Evolutionary conservation across 441 rosid genomes (phyloP).

Genomic region (Pelargonium cotyledonis): DNA sequence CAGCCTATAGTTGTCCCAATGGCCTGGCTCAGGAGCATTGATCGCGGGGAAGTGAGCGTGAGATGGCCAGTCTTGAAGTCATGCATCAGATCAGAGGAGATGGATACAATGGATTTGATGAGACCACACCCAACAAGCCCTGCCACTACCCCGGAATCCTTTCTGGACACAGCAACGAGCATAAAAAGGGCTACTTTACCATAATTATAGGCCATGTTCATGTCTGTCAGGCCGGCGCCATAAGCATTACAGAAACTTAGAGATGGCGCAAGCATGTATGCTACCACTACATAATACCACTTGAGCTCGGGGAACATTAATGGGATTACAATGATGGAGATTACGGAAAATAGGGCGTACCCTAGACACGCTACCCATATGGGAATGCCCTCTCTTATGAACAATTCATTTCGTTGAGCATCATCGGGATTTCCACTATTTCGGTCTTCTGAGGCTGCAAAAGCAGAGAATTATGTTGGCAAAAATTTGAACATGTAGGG

Average conservation of each 20-base stretch:
- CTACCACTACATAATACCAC: conserved; percentile 79
- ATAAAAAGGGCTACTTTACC: conserved; percentile 86
- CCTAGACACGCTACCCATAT: conserved; percentile 70
- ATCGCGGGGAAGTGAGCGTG: conserved; percentile 76
- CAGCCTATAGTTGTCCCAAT: conserved; percentile 85
- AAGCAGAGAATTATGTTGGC: not conserved
- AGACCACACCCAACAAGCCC: conserved; percentile 90
- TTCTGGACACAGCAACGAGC: conserved; percentile 61
- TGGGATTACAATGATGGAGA: conserved; percentile 65
- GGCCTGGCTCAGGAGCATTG: conserved; percentile 84
- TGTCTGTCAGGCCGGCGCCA: conserved; percentile 90
- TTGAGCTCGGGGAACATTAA: conserved; percentile 82
- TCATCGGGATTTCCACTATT: conserved; percentile 23
- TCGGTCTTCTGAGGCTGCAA: conserved; percentile 29
- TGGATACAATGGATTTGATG: conserved; percentile 72
- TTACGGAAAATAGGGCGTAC: conserved; percentile 48
- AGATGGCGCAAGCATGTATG: conserved; percentile 77
- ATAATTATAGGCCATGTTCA: conserved; percentile 93
- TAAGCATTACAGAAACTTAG: conserved; percentile 94
- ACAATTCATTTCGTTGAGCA: conserved; percentile 56
- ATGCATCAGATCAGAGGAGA: conserved; percentile 89
- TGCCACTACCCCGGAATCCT: conserved; percentile 58
- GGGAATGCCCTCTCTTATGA: conserved; percentile 66
- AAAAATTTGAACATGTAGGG: too few relatives aligned
- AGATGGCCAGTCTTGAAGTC: conserved; percentile 90